Evolutionary conservation across 129 eudicot genomes (phyloP).

Genomic region (Artemisia argyi): DNA sequence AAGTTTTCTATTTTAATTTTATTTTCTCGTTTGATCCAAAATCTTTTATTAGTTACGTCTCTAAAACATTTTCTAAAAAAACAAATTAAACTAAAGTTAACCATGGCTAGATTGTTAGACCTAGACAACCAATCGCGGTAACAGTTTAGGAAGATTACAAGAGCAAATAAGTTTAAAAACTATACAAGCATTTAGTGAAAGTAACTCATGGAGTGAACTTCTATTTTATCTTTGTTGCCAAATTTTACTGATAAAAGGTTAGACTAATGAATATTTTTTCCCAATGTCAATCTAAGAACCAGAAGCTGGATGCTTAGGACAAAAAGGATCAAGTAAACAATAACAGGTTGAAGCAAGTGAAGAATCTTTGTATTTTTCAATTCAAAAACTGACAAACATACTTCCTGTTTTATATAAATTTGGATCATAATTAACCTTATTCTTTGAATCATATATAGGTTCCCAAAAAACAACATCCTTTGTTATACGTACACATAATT

Average conservation of each 20-base stretch:
- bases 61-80: too few relatives aligned
- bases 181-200: constrained; percentile 22
- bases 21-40: too few relatives aligned
- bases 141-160: constrained; percentile 2
- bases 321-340: constrained; percentile 30
- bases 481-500: constrained; percentile 16
- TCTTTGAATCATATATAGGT: constrained; percentile 26
- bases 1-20: too few relatives aligned
- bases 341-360: constrained; percentile 47
- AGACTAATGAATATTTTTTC: constrained; percentile 18
- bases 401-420: constrained; percentile 37
- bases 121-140: background rate
- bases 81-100: background rate
- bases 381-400: constrained; percentile 60
- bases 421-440: constrained; percentile 41
- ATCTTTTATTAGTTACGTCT: too few relatives aligned
- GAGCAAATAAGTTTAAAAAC: constrained; percentile 5
- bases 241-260: constrained; percentile 23
- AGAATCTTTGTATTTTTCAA: constrained; percentile 36
- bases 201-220: constrained; percentile 26
- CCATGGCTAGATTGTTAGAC: background rate
- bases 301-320: constrained; percentile 37
- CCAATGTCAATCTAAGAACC: constrained; percentile 49
- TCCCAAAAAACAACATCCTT: constrained; percentile 32
- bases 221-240: constrained; percentile 56